These are phyloP conservation scores for Blastomyces percursus DNA, from an alignment of 2,329 filamentous ascomycete genomes.

Conservation along the genomic window DNA sequence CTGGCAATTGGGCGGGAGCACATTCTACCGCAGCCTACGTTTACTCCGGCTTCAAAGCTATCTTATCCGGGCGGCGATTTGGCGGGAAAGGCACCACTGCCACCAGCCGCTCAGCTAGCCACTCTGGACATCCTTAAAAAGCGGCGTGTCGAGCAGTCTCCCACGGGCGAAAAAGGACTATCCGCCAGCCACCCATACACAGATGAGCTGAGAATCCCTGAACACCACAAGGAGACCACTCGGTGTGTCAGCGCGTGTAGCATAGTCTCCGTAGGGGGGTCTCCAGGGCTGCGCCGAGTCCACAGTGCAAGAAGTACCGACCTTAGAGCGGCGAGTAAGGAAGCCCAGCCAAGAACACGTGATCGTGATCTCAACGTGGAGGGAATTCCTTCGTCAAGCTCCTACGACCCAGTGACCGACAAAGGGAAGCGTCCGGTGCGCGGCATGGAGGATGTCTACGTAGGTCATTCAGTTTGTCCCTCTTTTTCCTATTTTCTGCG, in stretches of 20 bases:
- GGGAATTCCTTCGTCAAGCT: slow-evolving; percentile 40
- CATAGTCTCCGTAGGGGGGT: slow-evolving; percentile 48
- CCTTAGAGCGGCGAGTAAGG: slow-evolving; percentile 57
- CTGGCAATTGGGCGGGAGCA: slow-evolving; percentile 34
- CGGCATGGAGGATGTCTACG: slow-evolving; percentile 85
- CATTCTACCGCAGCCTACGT: slow-evolving; percentile 24
- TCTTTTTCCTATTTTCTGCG: not conserved
- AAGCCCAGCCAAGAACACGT: slow-evolving; percentile 17
- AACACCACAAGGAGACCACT: slow-evolving; percentile 41
- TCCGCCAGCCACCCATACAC: slow-evolving; percentile 32
- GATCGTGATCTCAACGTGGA: slow-evolving; percentile 19
- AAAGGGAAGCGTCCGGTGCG: slow-evolving; percentile 74
- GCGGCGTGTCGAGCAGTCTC: slow-evolving; percentile 16
- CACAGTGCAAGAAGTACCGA: slow-evolving; percentile 53
- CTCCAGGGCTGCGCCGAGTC: slow-evolving; percentile 57
- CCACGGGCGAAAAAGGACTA: not conserved
- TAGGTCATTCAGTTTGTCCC: slow-evolving; percentile 47
- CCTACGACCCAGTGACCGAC: slow-evolving; percentile 67
- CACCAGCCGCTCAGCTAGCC: slow-evolving; percentile 9
- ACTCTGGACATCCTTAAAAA: slow-evolving; percentile 22
- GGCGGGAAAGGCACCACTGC: slow-evolving; percentile 7
- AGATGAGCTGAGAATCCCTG: slow-evolving; percentile 21
- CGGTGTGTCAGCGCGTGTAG: slow-evolving; percentile 52
- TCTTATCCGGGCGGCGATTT: not conserved
- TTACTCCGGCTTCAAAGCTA: slow-evolving; percentile 4